These are phyloP conservation scores for Olyra latifolia DNA, from an alignment of 176 grass and related monocot species.

Conservation along the genomic window DNA sequence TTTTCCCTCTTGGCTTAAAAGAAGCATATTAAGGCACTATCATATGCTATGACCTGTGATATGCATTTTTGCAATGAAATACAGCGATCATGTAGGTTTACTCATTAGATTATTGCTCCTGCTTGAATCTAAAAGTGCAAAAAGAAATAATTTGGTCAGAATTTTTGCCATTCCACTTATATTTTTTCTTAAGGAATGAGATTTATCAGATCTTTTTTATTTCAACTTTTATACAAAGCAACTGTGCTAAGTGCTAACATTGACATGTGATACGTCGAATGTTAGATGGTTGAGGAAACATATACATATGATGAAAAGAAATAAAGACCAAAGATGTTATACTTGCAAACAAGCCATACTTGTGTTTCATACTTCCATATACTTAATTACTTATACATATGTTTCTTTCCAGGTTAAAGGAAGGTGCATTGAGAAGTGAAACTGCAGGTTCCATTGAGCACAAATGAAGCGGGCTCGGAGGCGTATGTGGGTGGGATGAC, in stretches of 20 bases:
- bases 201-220: background rate
- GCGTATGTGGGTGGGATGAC: constrained; percentile 39
- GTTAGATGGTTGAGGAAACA: background rate
- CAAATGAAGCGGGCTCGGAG: constrained; percentile 48
- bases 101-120: background rate
- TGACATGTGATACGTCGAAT: background rate
- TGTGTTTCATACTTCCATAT: background rate
- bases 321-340: background rate
- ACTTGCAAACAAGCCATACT: background rate
- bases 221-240: background rate
- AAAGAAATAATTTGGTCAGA: background rate
- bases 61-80: background rate
- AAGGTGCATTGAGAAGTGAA: constrained; percentile 7
- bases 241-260: background rate
- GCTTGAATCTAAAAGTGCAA: background rate
- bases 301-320: background rate
- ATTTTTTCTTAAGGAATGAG: background rate
- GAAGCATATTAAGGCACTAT: background rate
- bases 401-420: constrained; percentile 30
- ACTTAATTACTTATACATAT: background rate
- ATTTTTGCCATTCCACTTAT: background rate
- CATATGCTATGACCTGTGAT: background rate
- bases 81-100: background rate
- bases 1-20: background rate
- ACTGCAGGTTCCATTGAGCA: background rate